Evolutionary conservation across 2,329 filamentous ascomycete genomes (phyloP), one percentile per base, ranked within the genome.

Genomic region (Trichoderma brevicompactum): DNA sequence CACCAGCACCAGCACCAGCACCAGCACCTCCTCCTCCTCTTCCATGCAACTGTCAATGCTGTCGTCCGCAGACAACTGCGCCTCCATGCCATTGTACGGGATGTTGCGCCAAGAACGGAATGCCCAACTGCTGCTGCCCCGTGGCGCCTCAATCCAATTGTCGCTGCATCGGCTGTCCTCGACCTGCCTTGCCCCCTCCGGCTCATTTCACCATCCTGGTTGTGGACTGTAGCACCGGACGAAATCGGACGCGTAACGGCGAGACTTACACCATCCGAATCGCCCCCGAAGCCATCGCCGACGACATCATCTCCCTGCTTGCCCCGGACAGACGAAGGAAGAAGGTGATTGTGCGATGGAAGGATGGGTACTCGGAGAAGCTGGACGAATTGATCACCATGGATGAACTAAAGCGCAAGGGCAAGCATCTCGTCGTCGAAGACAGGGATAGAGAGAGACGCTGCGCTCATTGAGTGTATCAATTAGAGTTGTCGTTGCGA

Each of bases 321-420:
- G 71, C 68, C 13, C 70, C 71, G 23, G 71, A 74, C 52, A 53
- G 56, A 54, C 63, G 52, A 12, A 52, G 64, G 7, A 65, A 70
- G 67, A 72, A 71, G 64, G 71, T 75, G 3, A 8, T 72, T 32
- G 73, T 76, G 36, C 69, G 69, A 43, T 77, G 74, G 75, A 44
- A 66, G 12, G 67, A 73, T 58, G 73, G 70, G 15, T 66, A 59
- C 7, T 49, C 41, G 2, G 73, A 76, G 66, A 52, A 48, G 7
- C 67, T 77, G 12, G 69, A 69, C 43, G 64, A 67, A 1, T 32
- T 65, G 13, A 65, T 75, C 5, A 61, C 67, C 13, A 43, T 75
- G 53, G 53, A 65, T 5, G 71, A 74, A 23, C 46, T 76, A 23
- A 58, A 64, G 41, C 54, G 59, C 8, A 53, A 64, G 13, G 72